Percentiles rank a stretch among this genome's conserved stretches.
These are phyloP conservation scores for Amanita molliuscula DNA, from an alignment of 768 basidiomycete species.

Conservation along the genomic window DNA sequence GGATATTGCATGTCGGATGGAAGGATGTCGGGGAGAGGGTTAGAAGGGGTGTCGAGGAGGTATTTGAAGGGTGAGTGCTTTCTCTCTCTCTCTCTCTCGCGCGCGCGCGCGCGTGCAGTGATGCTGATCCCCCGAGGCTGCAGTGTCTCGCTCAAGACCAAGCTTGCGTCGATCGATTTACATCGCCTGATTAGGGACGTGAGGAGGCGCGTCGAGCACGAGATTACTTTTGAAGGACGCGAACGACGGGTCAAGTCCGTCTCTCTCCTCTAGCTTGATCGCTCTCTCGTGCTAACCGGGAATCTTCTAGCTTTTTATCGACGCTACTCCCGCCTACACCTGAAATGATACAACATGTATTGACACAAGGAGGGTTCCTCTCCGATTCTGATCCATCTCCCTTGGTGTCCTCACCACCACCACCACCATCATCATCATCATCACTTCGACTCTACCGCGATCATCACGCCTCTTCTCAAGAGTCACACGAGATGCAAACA, in stretches of 20 bases:
- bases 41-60: constrained; percentile 64
- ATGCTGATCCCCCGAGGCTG: constrained; percentile 3
- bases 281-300: background rate
- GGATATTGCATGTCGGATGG: constrained; percentile 90
- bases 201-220: constrained; percentile 65
- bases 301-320: constrained; percentile 49
- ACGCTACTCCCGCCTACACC: constrained; percentile 69
- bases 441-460: too few species aligned
- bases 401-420: too few species aligned
- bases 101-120: too few species aligned
- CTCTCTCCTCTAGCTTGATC: background rate
- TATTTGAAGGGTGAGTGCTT: constrained; percentile 66
- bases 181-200: constrained; percentile 63
- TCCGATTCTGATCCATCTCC: constrained; percentile 2
- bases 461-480: background rate
- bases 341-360: constrained; percentile 57
- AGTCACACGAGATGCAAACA: too few species aligned
- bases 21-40: constrained; percentile 72
- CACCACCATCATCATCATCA: too few species aligned
- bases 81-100: constrained; percentile 1
- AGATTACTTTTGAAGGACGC: constrained; percentile 48
- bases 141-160: constrained; percentile 79
- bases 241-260: constrained; percentile 45
- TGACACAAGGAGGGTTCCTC: constrained; percentile 50
- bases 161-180: constrained; percentile 60